phyloP scores from a whole-genome alignment of 2,329 filamentous ascomycete species.

The Botrytis porri region DNA sequence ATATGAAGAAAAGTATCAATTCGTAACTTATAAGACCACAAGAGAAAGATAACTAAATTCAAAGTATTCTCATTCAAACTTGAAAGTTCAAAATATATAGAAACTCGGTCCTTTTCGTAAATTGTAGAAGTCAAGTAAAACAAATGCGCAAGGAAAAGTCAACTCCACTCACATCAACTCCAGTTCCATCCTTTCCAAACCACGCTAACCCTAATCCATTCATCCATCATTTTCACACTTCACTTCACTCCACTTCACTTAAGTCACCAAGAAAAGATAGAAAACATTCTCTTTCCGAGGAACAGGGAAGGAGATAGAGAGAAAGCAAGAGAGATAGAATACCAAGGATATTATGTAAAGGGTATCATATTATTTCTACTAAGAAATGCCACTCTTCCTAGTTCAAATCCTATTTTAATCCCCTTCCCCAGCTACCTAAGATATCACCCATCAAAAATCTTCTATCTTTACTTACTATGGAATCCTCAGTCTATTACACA shows the following conservation, averaged over 20 bases:
- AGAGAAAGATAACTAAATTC: not conserved
- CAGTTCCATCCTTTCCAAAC: not conserved
- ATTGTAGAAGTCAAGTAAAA: not conserved
- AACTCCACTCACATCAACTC: not conserved
- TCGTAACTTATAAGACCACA: not conserved
- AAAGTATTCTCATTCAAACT: not conserved
- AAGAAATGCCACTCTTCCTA: not conserved
- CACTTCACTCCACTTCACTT: not conserved
- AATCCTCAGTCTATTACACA: not conserved
- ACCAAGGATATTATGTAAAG: not conserved
- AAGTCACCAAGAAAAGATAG: not conserved
- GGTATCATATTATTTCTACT: conserved; percentile 11
- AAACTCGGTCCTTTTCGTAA: not conserved
- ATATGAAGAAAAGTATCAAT: not conserved
- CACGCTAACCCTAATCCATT: not conserved
- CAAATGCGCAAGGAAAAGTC: not conserved
- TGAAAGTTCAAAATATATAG: not conserved
- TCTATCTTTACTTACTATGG: not conserved
- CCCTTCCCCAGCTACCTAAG: not conserved
- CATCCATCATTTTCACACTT: not conserved
- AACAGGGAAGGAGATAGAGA: not conserved
- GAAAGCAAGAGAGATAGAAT: not conserved
- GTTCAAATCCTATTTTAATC: not conserved
- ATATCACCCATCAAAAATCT: not conserved
- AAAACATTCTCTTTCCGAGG: not conserved